Conservation (phyloP, 1,139 yeast species). For the Kazachstania sp. region DNA sequence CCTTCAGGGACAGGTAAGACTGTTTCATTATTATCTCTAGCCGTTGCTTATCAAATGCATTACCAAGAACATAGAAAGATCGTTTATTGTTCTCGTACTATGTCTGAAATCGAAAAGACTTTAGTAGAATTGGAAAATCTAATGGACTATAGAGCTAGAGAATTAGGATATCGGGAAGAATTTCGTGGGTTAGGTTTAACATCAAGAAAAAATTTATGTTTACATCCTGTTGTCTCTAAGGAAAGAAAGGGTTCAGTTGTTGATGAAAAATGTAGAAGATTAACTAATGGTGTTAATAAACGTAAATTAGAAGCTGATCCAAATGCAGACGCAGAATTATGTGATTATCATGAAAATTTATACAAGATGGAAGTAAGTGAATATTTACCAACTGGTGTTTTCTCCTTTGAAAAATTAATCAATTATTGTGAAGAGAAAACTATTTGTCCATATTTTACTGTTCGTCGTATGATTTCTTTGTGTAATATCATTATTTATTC, state of each 20-base stretch:
- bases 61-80: slow-evolving; percentile 92
- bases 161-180: slow-evolving; percentile 75
- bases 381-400: slow-evolving; percentile 85
- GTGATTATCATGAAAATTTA: slow-evolving; percentile 85
- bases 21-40: slow-evolving; percentile 76
- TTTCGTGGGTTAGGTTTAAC: slow-evolving; percentile 92
- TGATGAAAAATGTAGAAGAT: slow-evolving; percentile 90
- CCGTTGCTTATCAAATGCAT: slow-evolving; percentile 92
- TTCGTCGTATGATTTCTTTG: slow-evolving; percentile 93
- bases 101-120: slow-evolving; percentile 98
- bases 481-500: slow-evolving; percentile 94
- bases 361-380: slow-evolving; percentile 81
- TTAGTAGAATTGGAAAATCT: slow-evolving; percentile 81
- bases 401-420: slow-evolving; percentile 77
- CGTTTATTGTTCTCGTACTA: slow-evolving; percentile 96
- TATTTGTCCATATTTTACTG: slow-evolving; percentile 94
- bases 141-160: slow-evolving; percentile 78
- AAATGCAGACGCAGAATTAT: slow-evolving; percentile 48
- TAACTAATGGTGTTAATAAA: slow-evolving; percentile 86
- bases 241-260: slow-evolving; percentile 91
- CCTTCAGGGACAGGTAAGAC: slow-evolving; percentile 99
- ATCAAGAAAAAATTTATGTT: slow-evolving; percentile 85
- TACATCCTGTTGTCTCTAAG: slow-evolving; percentile 79
- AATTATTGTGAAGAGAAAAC: slow-evolving; percentile 68
- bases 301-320: slow-evolving; percentile 56